Evolutionary conservation across 805 yeast genomes (phyloP).

Genomic region (Peterozyma xylosa): DNA sequence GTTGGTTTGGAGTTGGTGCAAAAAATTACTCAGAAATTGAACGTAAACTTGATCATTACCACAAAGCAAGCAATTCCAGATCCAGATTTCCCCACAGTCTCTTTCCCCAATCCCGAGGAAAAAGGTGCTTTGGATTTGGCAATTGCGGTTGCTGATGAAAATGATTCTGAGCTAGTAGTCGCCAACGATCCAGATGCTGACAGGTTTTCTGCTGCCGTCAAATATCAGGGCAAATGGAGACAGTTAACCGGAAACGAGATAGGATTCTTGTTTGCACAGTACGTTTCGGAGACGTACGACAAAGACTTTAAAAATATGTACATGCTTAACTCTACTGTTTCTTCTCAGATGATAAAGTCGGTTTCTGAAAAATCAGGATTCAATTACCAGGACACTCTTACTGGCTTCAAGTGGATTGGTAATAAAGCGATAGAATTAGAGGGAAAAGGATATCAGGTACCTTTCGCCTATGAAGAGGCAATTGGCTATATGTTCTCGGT

Average conservation of each 20-base stretch:
- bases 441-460: slow-evolving; percentile 55
- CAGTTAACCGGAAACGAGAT: slow-evolving; percentile 90
- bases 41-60: slow-evolving; percentile 35
- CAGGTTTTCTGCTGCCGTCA: slow-evolving; percentile 77
- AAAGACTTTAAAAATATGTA: slow-evolving; percentile 30
- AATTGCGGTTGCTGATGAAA: slow-evolving; percentile 47
- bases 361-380: slow-evolving; percentile 62
- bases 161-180: slow-evolving; percentile 47
- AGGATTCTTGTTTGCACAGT: slow-evolving; percentile 77
- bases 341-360: slow-evolving; percentile 69
- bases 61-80: slow-evolving; percentile 66
- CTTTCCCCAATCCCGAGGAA: slow-evolving; percentile 95
- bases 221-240: slow-evolving; percentile 45
- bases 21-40: slow-evolving; percentile 29
- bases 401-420: slow-evolving; percentile 98
- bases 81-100: slow-evolving; percentile 79
- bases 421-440: slow-evolving; percentile 75
- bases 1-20: slow-evolving; percentile 67
- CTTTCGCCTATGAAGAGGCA: slow-evolving; percentile 94
- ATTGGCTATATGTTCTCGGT: slow-evolving; percentile 86
- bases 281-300: slow-evolving; percentile 25
- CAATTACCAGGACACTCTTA: slow-evolving; percentile 70
- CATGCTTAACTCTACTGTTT: slow-evolving; percentile 83
- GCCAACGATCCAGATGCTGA: slow-evolving; percentile 99
- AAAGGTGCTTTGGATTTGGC: slow-evolving; percentile 82